Evolutionary conservation across 495 filamentous ascomycete species (phyloP).

Genomic region (Annulohypoxylon nitens): DNA sequence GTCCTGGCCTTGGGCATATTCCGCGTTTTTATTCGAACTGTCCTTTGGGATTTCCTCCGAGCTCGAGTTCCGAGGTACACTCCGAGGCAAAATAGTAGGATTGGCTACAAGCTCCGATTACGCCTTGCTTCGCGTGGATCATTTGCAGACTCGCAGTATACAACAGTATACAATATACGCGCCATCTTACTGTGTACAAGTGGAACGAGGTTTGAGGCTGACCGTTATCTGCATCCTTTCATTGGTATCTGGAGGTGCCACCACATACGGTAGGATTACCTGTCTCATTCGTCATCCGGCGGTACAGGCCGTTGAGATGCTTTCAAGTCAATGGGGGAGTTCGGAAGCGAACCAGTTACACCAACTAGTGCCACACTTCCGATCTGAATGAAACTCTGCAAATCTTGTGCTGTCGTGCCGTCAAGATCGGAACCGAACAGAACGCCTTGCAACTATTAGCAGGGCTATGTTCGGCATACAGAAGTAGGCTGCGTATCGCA

Average conservation of each 20-base stretch:
- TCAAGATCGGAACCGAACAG: conserved; percentile 3
- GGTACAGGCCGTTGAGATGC: background rate
- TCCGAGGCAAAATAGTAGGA: conserved; percentile 21
- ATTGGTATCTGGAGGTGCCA: conserved; percentile 3
- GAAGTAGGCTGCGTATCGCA: background rate
- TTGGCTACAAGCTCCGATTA: conserved; percentile 26
- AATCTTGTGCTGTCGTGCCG: background rate
- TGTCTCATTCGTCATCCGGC: conserved; percentile 19
- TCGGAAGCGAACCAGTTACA: conserved; percentile 9
- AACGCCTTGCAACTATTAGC: background rate
- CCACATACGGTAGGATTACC: background rate
- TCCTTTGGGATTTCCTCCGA: conserved; percentile 18
- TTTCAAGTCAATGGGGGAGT: background rate
- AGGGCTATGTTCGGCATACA: background rate
- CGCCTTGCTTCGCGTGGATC: conserved; percentile 16
- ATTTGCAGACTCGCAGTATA: background rate
- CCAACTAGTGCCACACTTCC: background rate
- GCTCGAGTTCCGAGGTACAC: conserved; percentile 23
- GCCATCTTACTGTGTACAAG: conserved; percentile 3
- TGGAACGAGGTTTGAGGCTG: conserved; percentile 23
- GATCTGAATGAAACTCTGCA: background rate
- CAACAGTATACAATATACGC: background rate
- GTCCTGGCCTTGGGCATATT: background rate
- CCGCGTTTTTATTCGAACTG: background rate
- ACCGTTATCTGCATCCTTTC: conserved; percentile 16